Evolutionary conservation across 176 grass and related monocot species (phyloP).

Genomic region (Rhynchospora tenuis): DNA sequence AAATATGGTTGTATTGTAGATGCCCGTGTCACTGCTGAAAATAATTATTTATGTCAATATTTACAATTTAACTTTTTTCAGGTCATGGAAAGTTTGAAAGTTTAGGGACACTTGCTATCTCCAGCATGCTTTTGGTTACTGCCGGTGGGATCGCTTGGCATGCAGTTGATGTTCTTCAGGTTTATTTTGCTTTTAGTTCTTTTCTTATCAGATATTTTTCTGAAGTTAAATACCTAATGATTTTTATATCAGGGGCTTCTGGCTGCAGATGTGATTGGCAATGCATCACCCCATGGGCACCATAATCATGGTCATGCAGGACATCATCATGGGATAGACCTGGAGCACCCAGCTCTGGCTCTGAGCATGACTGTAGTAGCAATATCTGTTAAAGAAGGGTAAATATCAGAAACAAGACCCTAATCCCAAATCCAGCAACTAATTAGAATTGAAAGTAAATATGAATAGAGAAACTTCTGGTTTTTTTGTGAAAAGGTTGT

Average conservation of each 20-base stretch:
- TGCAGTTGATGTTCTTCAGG: conserved; percentile 97
- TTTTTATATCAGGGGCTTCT: conserved; percentile 64
- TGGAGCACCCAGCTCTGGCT: conserved; percentile 84
- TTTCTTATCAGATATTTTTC: not conserved
- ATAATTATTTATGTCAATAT: not conserved
- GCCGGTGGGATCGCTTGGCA: conserved; percentile 97
- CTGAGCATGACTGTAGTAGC: conserved; percentile 72
- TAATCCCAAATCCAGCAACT: not conserved
- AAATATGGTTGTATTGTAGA: not conserved
- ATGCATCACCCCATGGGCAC: conserved; percentile 24
- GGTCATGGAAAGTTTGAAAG: conserved; percentile 97
- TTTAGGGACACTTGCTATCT: conserved; percentile 81
- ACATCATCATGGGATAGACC: conserved; percentile 88
- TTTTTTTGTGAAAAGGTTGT: conserved; percentile 44
- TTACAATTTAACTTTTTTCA: conserved; percentile 28
- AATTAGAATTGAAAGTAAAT: not conserved
- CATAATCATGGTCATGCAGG: conserved; percentile 39
- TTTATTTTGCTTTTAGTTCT: conserved; percentile 37
- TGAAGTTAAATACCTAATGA: not conserved
- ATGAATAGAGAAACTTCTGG: not conserved
- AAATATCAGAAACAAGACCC: conserved; percentile 19
- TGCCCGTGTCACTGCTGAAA: not conserved
- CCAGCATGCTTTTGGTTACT: conserved; percentile 82
- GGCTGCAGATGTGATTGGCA: conserved; percentile 49
- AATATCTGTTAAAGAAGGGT: conserved; percentile 99